Conservation (phyloP, 2,329 filamentous ascomycete genomes). For the Bisporella sp. region DNA sequence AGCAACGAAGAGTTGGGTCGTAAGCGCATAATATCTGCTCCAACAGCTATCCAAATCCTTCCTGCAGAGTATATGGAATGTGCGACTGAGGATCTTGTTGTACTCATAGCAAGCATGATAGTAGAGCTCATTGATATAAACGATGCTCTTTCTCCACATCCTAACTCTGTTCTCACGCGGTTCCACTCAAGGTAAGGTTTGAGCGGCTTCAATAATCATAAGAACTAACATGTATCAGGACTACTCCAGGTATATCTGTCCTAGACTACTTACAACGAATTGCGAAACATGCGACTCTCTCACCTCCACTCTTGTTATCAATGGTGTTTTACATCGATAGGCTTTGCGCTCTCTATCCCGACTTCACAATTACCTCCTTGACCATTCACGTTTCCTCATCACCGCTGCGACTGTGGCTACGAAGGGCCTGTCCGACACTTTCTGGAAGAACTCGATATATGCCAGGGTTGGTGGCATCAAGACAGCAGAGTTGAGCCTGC, state of each 20-base stretch:
- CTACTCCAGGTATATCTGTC: conserved; percentile 87
- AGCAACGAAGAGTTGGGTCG: conserved; percentile 16
- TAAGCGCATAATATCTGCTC: conserved; percentile 48
- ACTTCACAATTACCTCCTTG: conserved; percentile 92
- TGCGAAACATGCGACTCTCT: conserved; percentile 88
- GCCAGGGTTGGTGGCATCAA: conserved; percentile 90
- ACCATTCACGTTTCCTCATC: conserved; percentile 96
- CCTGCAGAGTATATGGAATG: conserved; percentile 76
- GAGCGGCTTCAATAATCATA: background rate
- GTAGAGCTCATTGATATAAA: conserved; percentile 92
- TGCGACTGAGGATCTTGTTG: conserved; percentile 76
- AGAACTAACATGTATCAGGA: conserved; percentile 8
- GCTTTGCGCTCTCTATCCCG: conserved; percentile 82
- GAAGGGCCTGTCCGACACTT: conserved; percentile 92
- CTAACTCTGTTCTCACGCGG: conserved; percentile 75
- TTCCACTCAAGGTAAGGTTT: conserved; percentile 80
- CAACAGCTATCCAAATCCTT: conserved; percentile 48
- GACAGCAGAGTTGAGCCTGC: conserved; percentile 77
- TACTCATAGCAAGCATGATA: conserved; percentile 90
- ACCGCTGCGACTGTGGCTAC: conserved; percentile 92
- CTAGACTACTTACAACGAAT: conserved; percentile 88
- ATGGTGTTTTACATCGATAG: conserved; percentile 99
- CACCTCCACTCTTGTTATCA: conserved; percentile 86
- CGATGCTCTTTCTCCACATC: conserved; percentile 70
- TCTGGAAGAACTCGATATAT: conserved; percentile 98